Percentiles rank a stretch among this genome's conserved stretches.
phyloP scores from a whole-genome alignment of 768 basidiomycete genomes.

The Plicaturopsis crispa region DNA sequence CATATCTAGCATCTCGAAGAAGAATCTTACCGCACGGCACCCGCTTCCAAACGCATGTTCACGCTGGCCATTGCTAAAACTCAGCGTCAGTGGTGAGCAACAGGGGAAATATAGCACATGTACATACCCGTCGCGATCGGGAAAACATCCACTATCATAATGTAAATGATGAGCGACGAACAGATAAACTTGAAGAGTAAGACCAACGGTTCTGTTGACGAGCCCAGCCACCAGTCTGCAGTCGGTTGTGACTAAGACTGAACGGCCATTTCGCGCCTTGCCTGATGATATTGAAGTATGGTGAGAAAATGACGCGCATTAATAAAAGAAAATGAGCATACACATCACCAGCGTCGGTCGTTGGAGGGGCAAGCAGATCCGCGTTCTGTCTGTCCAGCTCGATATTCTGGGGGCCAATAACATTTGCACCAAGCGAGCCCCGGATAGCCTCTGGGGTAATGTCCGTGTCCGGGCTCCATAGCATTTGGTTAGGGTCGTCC shows the following conservation, averaged over 20 bases:
- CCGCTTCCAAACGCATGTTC: conserved; percentile 43
- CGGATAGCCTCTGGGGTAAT: conserved; percentile 26
- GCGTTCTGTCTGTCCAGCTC: conserved; percentile 35
- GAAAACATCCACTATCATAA: conserved; percentile 31
- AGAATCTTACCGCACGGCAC: conserved; percentile 34
- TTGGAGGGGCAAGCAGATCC: conserved; percentile 36
- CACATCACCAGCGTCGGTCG: conserved; percentile 36
- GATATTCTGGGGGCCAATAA: conserved; percentile 35
- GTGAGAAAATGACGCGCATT: not conserved
- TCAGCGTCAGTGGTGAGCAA: conserved; percentile 4
- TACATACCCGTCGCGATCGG: conserved; percentile 40
- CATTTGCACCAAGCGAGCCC: conserved; percentile 29
- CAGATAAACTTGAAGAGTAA: not conserved
- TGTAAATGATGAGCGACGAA: conserved; percentile 1
- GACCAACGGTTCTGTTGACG: conserved; percentile 42
- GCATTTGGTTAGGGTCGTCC: conserved; percentile 36
- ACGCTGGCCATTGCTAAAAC: conserved; percentile 33
- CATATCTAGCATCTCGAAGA: not conserved
- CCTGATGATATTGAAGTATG: conserved; percentile 16
- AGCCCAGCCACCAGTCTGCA: conserved; percentile 55
- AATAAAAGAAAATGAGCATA: conserved; percentile 14
- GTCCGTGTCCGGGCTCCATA: conserved; percentile 22
- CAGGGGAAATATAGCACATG: conserved; percentile 4
- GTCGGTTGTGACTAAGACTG: conserved; percentile 44
- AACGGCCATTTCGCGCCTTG: conserved; percentile 53